Evolutionary conservation across 225 moss, liverwort and hornwort species (phyloP).

Genomic region (Sphagnum tenellum): DNA sequence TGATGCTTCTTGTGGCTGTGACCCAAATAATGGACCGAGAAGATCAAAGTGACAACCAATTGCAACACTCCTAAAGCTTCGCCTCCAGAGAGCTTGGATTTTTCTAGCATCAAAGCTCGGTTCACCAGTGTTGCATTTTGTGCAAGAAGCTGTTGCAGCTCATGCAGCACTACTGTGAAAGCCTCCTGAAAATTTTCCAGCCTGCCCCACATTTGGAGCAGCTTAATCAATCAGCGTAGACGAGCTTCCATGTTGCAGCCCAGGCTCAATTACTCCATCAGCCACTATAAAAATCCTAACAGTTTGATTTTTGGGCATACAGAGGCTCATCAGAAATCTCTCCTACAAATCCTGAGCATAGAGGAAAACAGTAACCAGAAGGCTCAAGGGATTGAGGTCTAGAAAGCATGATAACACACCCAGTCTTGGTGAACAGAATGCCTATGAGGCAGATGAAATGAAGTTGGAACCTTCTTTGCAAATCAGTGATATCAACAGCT

Average conservation of each 20-base stretch:
- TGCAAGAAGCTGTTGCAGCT: slow-evolving; percentile 33
- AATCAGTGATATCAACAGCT: slow-evolving; percentile 19
- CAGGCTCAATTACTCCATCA: too few relatives aligned
- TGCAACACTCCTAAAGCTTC: slow-evolving; percentile 39
- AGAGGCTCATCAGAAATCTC: too few relatives aligned
- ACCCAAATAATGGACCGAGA: slow-evolving; percentile 29
- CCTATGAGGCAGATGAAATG: slow-evolving; percentile 42
- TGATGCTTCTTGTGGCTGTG: slow-evolving; percentile 13
- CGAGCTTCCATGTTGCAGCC: too few relatives aligned
- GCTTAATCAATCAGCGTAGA: neutral
- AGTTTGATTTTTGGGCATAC: too few relatives aligned
- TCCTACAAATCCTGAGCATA: too few relatives aligned
- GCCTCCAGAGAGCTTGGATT: slow-evolving; percentile 21
- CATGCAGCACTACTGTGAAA: slow-evolving; percentile 23
- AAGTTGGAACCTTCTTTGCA: slow-evolving; percentile 44
- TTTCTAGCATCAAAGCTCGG: slow-evolving; percentile 26
- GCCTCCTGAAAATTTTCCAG: slow-evolving; percentile 29
- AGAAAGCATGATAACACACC: slow-evolving; percentile 19
- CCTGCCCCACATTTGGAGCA: slow-evolving; percentile 20
- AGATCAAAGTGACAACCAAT: slow-evolving; percentile 36
- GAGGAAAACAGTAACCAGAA: too few relatives aligned
- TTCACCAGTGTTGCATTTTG: slow-evolving; percentile 28
- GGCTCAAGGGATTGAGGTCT: too few relatives aligned
- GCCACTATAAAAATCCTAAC: too few relatives aligned
- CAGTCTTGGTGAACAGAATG: slow-evolving; percentile 28